These are phyloP conservation scores for Exophiala sideris DNA, from an alignment of 2,329 filamentous ascomycete genomes.

Conservation along the genomic window DNA sequence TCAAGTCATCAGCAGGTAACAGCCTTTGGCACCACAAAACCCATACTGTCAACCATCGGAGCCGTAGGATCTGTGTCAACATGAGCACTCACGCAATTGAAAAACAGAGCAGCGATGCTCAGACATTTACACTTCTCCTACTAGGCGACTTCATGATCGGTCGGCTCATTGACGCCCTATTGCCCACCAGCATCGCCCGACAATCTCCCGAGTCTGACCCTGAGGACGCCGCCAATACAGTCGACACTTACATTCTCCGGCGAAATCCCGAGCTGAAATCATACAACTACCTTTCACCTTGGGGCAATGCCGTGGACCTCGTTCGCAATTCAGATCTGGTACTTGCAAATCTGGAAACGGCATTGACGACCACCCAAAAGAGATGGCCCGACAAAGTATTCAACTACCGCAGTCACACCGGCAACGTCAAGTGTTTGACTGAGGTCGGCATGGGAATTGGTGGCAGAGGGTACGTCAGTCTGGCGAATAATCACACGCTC, in stretches of 20 bases:
- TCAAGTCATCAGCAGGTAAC: too few species aligned
- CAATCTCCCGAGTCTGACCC: slow-evolving; percentile 31
- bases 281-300: slow-evolving; percentile 33
- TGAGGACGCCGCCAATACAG: slow-evolving; percentile 28
- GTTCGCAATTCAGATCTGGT: slow-evolving; percentile 34
- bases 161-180: slow-evolving; percentile 41
- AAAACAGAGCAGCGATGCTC: not conserved
- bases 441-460: slow-evolving; percentile 31
- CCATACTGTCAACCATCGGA: too few species aligned
- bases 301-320: slow-evolving; percentile 36
- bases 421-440: slow-evolving; percentile 34
- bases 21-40: too few species aligned
- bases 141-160: slow-evolving; percentile 43
- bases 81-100: not conserved
- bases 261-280: slow-evolving; percentile 23
- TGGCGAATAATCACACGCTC: slow-evolving; percentile 42
- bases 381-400: slow-evolving; percentile 40
- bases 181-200: slow-evolving; percentile 26
- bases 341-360: slow-evolving; percentile 42
- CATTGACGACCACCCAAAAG: slow-evolving; percentile 32
- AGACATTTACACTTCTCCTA: slow-evolving; percentile 32
- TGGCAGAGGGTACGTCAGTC: slow-evolving; percentile 30
- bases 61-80: not conserved
- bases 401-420: slow-evolving; percentile 42
- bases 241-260: slow-evolving; percentile 19